Percentiles rank a stretch among this genome's conserved stretches.
Conservation (phyloP, 805 yeast genomes). For the Yarrowia hollandica region DNA sequence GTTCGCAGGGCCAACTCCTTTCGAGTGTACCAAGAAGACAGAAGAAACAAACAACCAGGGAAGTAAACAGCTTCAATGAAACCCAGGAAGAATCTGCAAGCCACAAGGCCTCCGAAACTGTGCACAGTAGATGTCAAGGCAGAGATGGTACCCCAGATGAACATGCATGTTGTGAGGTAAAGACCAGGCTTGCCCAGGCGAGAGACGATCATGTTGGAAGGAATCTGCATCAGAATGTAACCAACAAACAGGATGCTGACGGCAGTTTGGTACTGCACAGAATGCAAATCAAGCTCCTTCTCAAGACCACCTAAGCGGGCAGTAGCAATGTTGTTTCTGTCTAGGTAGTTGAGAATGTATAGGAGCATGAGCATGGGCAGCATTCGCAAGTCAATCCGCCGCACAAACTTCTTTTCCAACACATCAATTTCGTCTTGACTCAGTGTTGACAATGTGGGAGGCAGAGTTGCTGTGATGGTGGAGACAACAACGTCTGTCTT, state of each 20-base stretch:
- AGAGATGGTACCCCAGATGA: slow-evolving; percentile 52
- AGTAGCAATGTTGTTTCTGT: slow-evolving; percentile 44
- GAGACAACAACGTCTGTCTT: not conserved
- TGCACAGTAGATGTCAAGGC: slow-evolving; percentile 52
- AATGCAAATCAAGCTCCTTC: slow-evolving; percentile 43
- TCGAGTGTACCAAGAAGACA: slow-evolving; percentile 58
- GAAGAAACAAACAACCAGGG: slow-evolving; percentile 51
- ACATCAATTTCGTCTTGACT: not conserved
- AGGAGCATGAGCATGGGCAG: slow-evolving; percentile 40
- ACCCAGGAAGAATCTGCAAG: slow-evolving; percentile 50
- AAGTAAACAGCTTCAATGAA: slow-evolving; percentile 52
- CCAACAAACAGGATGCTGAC: slow-evolving; percentile 47
- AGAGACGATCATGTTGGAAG: slow-evolving; percentile 46
- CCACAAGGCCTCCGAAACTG: slow-evolving; percentile 48
- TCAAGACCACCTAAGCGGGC: slow-evolving; percentile 42
- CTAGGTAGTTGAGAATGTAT: slow-evolving; percentile 41
- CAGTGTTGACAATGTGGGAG: not conserved
- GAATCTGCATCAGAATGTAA: slow-evolving; percentile 42
- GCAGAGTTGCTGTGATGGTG: not conserved
- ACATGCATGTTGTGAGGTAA: slow-evolving; percentile 50
- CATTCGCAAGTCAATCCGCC: slow-evolving; percentile 50
- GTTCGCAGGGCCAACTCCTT: slow-evolving; percentile 53
- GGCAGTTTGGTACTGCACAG: slow-evolving; percentile 47
- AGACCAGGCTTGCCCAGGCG: slow-evolving; percentile 39
- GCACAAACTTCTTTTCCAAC: slow-evolving; percentile 48